These are phyloP conservation scores for Aspergillus melleus DNA, from an alignment of 2,329 filamentous ascomycete genomes.

Conservation along the genomic window DNA sequence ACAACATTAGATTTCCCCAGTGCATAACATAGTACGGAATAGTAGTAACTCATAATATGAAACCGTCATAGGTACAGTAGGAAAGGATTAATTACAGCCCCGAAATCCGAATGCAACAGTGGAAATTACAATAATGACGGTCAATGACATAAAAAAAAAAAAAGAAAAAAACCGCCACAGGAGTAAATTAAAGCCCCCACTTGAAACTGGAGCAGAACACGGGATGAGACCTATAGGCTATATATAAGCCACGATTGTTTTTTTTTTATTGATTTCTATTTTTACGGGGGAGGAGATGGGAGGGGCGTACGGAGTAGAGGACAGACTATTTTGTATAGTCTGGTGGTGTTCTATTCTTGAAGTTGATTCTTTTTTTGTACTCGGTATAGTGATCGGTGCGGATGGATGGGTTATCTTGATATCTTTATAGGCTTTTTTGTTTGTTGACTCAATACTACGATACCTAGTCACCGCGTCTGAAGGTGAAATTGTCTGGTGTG, in stretches of 20 bases:
- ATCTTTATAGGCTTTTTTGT: background rate
- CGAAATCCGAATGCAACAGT: background rate
- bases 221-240: background rate
- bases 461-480: too few relatives aligned
- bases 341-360: background rate
- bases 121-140: background rate
- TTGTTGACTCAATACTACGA: background rate
- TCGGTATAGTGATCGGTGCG: too few relatives aligned
- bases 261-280: background rate
- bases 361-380: background rate
- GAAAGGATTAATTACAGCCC: too few relatives aligned
- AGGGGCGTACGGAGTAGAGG: background rate
- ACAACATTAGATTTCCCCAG: too few relatives aligned
- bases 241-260: background rate
- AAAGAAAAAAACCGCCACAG: background rate
- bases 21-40: background rate
- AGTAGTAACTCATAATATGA: background rate
- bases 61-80: background rate
- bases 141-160: background rate
- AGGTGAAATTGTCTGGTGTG: background rate
- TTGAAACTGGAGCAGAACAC: background rate
- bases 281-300: background rate
- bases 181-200: background rate
- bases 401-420: background rate
- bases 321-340: background rate